These are phyloP conservation scores for Fusarium sp. DNA, from an alignment of 2,329 filamentous ascomycete genomes.

Conservation along the genomic window DNA sequence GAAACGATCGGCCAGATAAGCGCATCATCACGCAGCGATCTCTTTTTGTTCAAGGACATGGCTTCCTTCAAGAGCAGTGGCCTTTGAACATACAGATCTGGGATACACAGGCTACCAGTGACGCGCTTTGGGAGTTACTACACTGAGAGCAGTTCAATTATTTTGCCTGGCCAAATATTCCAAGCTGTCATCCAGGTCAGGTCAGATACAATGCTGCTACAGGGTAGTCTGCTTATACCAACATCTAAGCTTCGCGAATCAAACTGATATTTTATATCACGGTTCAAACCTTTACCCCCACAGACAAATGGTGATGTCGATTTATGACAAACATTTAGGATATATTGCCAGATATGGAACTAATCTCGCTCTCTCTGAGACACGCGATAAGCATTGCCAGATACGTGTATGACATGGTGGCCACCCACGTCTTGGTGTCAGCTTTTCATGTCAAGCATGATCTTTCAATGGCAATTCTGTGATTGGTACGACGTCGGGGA, in stretches of 20 bases:
- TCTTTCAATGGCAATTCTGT: not conserved
- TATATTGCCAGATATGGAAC: not conserved
- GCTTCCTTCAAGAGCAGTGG: no score
- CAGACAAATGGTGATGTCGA: not conserved
- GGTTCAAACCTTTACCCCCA: slow-evolving; percentile 4
- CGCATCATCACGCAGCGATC: slow-evolving; percentile 16
- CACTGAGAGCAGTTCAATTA: no score
- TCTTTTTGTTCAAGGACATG: slow-evolving; percentile 1
- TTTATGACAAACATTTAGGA: not conserved
- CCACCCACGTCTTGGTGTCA: slow-evolving; percentile 13
- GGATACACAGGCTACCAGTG: no score
- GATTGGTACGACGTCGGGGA: slow-evolving; percentile 6
- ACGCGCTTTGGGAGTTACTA: not conserved
- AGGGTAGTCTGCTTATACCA: not conserved
- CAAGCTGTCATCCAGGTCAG: not conserved
- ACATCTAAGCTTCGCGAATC: not conserved
- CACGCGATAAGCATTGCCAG: slow-evolving; percentile 16
- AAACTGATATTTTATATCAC: not conserved
- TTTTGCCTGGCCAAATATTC: no score
- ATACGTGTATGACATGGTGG: slow-evolving; percentile 21
- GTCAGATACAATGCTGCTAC: not conserved
- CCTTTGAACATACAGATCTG: no score
- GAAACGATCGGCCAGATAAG: not conserved
- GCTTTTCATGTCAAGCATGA: slow-evolving; percentile 1
- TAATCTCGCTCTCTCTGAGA: not conserved